Percentiles rank a stretch among this genome's conserved stretches.
phyloP scores from a whole-genome alignment of 179 eudicot genomes.

The Spinacia oleracea region DNA sequence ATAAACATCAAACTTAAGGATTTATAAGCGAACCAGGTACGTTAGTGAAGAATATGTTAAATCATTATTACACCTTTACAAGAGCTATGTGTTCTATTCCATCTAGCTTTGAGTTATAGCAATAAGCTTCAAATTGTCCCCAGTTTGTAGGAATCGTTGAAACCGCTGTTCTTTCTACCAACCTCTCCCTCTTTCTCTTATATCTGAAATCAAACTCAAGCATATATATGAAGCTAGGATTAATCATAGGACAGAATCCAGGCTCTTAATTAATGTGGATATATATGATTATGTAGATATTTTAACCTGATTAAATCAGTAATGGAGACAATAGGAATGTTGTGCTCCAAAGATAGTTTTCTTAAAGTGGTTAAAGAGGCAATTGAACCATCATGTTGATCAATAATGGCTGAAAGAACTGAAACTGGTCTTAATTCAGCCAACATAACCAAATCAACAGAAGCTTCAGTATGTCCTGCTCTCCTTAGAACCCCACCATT shows the following conservation, averaged over 20 bases:
- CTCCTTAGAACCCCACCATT: constrained; percentile 87
- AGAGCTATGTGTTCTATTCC: constrained; percentile 76
- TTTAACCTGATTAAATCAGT: constrained; percentile 83
- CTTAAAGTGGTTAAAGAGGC: constrained; percentile 55
- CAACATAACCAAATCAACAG: constrained; percentile 73
- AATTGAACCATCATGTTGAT: constrained; percentile 72
- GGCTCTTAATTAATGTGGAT: too few relatives aligned
- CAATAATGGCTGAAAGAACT: constrained; percentile 66
- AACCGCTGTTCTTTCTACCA: constrained; percentile 71
- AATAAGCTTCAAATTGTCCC: constrained; percentile 70
- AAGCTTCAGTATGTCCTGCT: constrained; percentile 95
- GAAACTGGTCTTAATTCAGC: constrained; percentile 85
- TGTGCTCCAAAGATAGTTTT: constrained; percentile 52
- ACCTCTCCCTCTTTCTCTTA: constrained; percentile 79
- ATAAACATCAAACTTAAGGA: not conserved
- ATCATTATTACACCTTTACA: constrained; percentile 49
- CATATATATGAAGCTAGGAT: constrained; percentile 8
- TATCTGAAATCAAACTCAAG: constrained; percentile 46
- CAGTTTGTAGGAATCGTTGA: constrained; percentile 75
- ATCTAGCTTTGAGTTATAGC: constrained; percentile 71
- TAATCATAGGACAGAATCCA: too few relatives aligned
- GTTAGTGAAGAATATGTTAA: not conserved
- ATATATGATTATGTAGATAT: not conserved
- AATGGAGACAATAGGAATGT: constrained; percentile 77
- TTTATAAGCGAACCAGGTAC: not conserved